A percentile compares a stretch with the other conserved stretches of the same genome.
Conservation (phyloP, 805 yeast species). For the Metschnikowia matae region DNA sequence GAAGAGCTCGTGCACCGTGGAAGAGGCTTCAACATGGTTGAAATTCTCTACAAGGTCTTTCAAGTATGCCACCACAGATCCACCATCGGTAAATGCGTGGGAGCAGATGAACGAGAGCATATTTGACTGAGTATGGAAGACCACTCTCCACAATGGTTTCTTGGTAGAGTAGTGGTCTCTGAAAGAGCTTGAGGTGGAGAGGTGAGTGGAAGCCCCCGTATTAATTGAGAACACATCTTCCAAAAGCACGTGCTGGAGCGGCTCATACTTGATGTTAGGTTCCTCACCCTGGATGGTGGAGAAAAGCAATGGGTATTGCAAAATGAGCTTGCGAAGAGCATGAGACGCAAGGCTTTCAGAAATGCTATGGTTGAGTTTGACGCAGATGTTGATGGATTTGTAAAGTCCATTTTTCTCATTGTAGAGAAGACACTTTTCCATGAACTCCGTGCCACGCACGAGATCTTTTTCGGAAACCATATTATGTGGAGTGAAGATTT, state of each 20-base stretch:
- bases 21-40: neutral
- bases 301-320: slow-evolving; percentile 10
- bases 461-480: slow-evolving; percentile 5
- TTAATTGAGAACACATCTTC: slow-evolving; percentile 5
- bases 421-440: slow-evolving; percentile 8
- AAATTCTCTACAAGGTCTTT: slow-evolving; percentile 9
- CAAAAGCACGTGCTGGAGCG: slow-evolving; percentile 6
- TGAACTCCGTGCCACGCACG: slow-evolving; percentile 6
- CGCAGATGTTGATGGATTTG: slow-evolving; percentile 9
- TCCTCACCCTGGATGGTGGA: slow-evolving; percentile 6
- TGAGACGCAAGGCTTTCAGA: slow-evolving; percentile 3
- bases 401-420: slow-evolving; percentile 7
- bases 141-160: slow-evolving; percentile 7
- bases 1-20: slow-evolving; percentile 1
- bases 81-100: slow-evolving; percentile 10
- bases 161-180: neutral
- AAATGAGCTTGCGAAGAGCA: slow-evolving; percentile 8
- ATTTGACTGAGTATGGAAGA: slow-evolving; percentile 6
- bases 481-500: too few species aligned
- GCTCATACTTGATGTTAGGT: slow-evolving; percentile 7
- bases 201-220: neutral
- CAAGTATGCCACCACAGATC: slow-evolving; percentile 8
- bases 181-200: slow-evolving; percentile 1
- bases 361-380: slow-evolving; percentile 5
- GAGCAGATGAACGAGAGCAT: slow-evolving; percentile 10